Conservation (phyloP, 371 early-diverging fungal species). For the Polyrhizophydium stewartii region DNA sequence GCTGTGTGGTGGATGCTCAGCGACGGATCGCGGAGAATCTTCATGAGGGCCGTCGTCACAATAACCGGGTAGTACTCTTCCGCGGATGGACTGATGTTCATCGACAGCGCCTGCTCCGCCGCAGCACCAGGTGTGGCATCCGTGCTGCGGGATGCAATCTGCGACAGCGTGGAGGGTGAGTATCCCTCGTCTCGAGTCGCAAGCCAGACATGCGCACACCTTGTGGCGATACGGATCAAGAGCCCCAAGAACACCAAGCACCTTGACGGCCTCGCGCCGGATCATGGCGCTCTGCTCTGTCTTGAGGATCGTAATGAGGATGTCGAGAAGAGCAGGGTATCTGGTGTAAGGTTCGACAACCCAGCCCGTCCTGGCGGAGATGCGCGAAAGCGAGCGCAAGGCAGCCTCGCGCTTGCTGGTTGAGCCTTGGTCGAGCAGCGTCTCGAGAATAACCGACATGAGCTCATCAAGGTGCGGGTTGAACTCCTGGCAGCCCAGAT, state of each 20-base stretch:
- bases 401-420: slow-evolving; percentile 84
- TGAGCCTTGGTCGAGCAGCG: slow-evolving; percentile 86
- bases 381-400: slow-evolving; percentile 76
- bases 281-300: slow-evolving; percentile 70
- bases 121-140: slow-evolving; percentile 7
- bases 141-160: slow-evolving; percentile 15
- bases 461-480: slow-evolving; percentile 75
- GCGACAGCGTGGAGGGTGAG: too few relatives aligned
- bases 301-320: slow-evolving; percentile 78
- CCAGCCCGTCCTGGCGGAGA: slow-evolving; percentile 82
- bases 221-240: slow-evolving; percentile 92
- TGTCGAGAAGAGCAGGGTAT: slow-evolving; percentile 79
- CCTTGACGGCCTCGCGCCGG: slow-evolving; percentile 79
- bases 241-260: slow-evolving; percentile 94
- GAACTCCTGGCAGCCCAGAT: slow-evolving; percentile 83
- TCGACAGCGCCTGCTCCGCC: slow-evolving; percentile 3
- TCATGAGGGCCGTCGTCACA: slow-evolving; percentile 85
- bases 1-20: slow-evolving; percentile 78
- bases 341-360: slow-evolving; percentile 89
- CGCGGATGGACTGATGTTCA: slow-evolving; percentile 20
- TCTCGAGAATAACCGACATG: slow-evolving; percentile 84
- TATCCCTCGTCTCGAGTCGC: too few relatives aligned
- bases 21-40: slow-evolving; percentile 81
- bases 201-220: too few relatives aligned
- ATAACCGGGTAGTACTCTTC: slow-evolving; percentile 78